Evolutionary conservation across 805 yeast species (phyloP), one percentile per base, ranked within the genome.

Genomic region (Blastobotrys robertii): DNA sequence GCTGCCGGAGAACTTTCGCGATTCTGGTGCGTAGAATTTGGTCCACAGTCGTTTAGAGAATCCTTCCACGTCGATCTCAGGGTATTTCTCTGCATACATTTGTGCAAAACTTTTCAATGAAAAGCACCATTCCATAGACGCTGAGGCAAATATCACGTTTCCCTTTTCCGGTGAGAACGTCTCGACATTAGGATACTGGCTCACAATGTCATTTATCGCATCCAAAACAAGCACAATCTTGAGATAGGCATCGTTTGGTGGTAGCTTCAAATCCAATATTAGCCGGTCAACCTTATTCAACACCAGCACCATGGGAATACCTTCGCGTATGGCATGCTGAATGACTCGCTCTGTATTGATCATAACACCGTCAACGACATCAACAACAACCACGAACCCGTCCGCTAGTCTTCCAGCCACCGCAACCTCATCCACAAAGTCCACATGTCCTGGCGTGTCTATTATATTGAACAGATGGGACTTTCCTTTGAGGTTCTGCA

Each of bases 381-480:
- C 98, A n/a, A 90, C 68, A 1, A 85, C 83, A 1, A 87, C 59
- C 0, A 81, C 63, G 0, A 75, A 76, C 2, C 81, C 76, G 49
- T 92, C 97, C 0, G 73, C 72, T 0, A 79, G 66, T 15, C 74
- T 59, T 8, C 79, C 59, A 0, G 83, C 72, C 0, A 74, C 70
- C 0, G 76, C 69, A 3, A 76, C 63, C 51, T 92, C 97, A 56
- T 86, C 96, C 25, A 69, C 63, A 55, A 92, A 92, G 55, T 86
- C 80, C 0, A 75, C 73, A 60, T 92, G 97, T 0, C 99, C 99
- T 0, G 99, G 99, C 0, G 95, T 68, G 54, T 94, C 99, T 1
- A 86, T 50, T 1, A 88, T 48, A 54, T 82, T 84, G 14, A 79
- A 53, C 0, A 76, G 74, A 12, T 65, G 61, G 0, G 94, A 79